Evolutionary conservation across 768 basidiomycete genomes (phyloP), one percentile per base, ranked within the genome.

Genomic region (Gautieria morchelliformis): DNA sequence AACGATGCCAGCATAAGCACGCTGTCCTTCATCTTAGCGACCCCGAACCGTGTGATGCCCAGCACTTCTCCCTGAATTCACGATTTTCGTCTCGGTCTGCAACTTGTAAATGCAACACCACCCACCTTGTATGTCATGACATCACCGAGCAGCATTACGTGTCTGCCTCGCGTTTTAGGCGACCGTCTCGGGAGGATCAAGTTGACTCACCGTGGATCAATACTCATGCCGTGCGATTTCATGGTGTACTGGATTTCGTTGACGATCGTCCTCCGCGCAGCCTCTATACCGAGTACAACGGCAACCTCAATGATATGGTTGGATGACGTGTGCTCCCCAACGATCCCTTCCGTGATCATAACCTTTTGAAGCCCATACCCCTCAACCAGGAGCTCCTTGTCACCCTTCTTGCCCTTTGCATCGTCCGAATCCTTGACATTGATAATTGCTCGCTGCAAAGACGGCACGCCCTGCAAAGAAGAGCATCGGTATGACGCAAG

Each of bases 11-110:
- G 76, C 96, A 98, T 99, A 65, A 99, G 81, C 0, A 97, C 94
- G 65, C 91, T 93, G 71, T 99, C 96, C 71, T 98, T 98, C 93
- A 98, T 98, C 75, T 97, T 97, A 8, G 94, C 91, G 24, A 99
- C 95, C 67, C 96, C 96, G 71, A 98, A 98, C 32, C 96, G 89
- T 7, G 96, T 99, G 69, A 99, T 98, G 46, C 96, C 96, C 52
- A 99, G 74, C 1, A 98, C 93, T 68, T 98, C 95, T 44, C 96
- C 96, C 90, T 94, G 67, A 19, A 27, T 1, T 35, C 32, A 58
- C 12, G 27, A 8, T 9, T 22, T 58, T 19, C 60, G 27, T 27
- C 27, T 27, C 2, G 5, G 5, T 27, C 27, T 27, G 27, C 27
- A 27, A 27, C 5, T 27, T 27, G 27, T 20, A 32, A 20, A 42